phyloP scores from a whole-genome alignment of 495 filamentous ascomycete species.

The Trichoderma reesei region DNA sequence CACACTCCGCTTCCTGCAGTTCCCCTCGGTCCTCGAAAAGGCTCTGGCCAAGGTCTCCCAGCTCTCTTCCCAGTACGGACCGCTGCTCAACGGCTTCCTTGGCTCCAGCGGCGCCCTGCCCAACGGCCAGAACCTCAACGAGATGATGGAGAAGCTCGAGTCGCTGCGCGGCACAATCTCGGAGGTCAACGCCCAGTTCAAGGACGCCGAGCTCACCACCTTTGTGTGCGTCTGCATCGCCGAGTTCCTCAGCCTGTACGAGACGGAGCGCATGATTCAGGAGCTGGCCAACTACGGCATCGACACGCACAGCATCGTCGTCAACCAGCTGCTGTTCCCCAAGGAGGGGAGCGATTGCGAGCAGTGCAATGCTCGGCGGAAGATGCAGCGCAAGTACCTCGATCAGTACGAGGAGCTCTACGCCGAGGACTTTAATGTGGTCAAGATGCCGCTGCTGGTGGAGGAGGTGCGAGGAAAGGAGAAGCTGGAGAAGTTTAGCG shows the following conservation, averaged over 20 bases:
- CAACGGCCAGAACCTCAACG: conserved; percentile 82
- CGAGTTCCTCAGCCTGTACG: conserved; percentile 93
- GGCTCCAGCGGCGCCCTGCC: conserved; percentile 71
- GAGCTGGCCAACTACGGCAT: conserved; percentile 89
- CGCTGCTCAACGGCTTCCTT: conserved; percentile 88
- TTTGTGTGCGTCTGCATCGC: conserved; percentile 98
- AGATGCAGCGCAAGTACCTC: conserved; percentile 99
- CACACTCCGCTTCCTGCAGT: conserved; percentile 97
- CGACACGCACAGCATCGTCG: conserved; percentile 93
- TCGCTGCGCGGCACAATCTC: conserved; percentile 80
- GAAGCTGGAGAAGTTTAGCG: conserved; percentile 81
- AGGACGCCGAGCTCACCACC: conserved; percentile 89
- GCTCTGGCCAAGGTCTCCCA: conserved; percentile 93
- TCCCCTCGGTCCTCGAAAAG: conserved; percentile 96
- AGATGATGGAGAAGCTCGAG: conserved; percentile 92
- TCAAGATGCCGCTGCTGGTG: conserved; percentile 90
- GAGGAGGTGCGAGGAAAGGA: conserved; percentile 96
- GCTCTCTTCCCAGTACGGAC: conserved; percentile 86
- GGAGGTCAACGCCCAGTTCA: conserved; percentile 97
- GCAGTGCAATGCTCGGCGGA: conserved; percentile 87
- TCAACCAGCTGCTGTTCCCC: conserved; percentile 95
- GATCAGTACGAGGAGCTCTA: conserved; percentile 99
- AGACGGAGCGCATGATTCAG: conserved; percentile 99
- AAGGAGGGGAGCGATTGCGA: conserved; percentile 78
- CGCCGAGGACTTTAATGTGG: conserved; percentile 91